Conservation (phyloP, 2,329 filamentous ascomycete species). For the Zymoseptoria pseudotritici region DNA sequence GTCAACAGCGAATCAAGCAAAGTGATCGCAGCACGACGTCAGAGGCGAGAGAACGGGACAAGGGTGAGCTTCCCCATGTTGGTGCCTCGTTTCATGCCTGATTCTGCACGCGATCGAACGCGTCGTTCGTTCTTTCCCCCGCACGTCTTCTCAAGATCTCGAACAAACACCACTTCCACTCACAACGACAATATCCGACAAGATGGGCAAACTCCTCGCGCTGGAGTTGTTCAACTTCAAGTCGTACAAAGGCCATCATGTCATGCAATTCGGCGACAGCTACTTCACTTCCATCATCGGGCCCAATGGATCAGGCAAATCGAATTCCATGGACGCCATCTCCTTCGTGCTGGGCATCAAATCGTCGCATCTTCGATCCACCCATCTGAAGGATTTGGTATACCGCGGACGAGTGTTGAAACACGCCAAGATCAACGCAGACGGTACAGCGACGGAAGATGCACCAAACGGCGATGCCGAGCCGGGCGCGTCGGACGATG, state of each 20-base stretch:
- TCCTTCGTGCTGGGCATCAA: slow-evolving; percentile 98
- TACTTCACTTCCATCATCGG: slow-evolving; percentile 99
- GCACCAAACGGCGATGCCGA: slow-evolving; percentile 43
- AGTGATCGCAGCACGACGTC: no score
- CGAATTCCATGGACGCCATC: slow-evolving; percentile 99
- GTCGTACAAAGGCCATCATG: slow-evolving; percentile 96
- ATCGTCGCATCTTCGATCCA: slow-evolving; percentile 92
- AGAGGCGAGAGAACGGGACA: no score
- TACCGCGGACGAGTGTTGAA: slow-evolving; percentile 92
- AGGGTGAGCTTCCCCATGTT: no score
- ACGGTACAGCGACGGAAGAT: slow-evolving; percentile 61
- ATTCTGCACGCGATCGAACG: background rate
- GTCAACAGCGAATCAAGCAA: no score
- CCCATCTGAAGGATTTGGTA: slow-evolving; percentile 87
- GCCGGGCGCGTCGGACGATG: slow-evolving; percentile 38
- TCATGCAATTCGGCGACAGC: slow-evolving; percentile 88
- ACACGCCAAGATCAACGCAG: slow-evolving; percentile 85
- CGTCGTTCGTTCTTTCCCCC: background rate
- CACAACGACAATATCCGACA: slow-evolving; percentile 27
- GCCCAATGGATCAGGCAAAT: slow-evolving; percentile 98
- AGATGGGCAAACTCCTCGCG: slow-evolving; percentile 92
- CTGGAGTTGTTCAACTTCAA: slow-evolving; percentile 99
- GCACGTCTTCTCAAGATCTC: background rate
- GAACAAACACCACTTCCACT: background rate
- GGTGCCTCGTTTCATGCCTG: no score